phyloP scores from a whole-genome alignment of 2,329 filamentous ascomycete species.

The Clonostachys rhizophaga region DNA sequence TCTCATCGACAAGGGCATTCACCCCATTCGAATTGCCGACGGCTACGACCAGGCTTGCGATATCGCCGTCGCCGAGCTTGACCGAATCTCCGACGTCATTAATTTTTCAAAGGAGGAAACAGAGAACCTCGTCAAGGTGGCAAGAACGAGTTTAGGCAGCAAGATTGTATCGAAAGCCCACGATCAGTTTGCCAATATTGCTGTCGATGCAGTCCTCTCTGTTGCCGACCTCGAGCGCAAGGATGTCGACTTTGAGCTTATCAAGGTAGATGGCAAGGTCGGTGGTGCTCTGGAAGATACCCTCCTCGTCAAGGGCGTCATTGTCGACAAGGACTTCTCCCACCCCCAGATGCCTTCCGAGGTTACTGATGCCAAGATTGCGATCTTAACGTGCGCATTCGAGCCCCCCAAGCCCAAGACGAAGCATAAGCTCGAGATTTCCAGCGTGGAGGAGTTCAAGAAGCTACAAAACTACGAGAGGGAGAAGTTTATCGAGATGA shows the following conservation, averaged over 20 bases:
- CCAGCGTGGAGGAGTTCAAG: slow-evolving; percentile 96
- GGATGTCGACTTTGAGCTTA: slow-evolving; percentile 97
- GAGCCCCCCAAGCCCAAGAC: slow-evolving; percentile 99
- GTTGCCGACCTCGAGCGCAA: slow-evolving; percentile 94
- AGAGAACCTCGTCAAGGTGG: slow-evolving; percentile 86
- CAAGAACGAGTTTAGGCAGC: slow-evolving; percentile 91
- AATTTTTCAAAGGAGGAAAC: slow-evolving; percentile 78
- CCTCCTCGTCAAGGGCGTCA: slow-evolving; percentile 92
- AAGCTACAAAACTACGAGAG: slow-evolving; percentile 94
- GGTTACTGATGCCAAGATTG: slow-evolving; percentile 92
- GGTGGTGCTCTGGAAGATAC: slow-evolving; percentile 92
- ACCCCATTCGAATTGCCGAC: slow-evolving; percentile 97
- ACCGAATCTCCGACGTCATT: slow-evolving; percentile 88
- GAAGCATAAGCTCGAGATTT: slow-evolving; percentile 98
- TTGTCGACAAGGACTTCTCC: slow-evolving; percentile 99
- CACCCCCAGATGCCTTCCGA: slow-evolving; percentile 98
- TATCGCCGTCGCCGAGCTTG: slow-evolving; percentile 87
- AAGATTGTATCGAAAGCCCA: slow-evolving; percentile 99
- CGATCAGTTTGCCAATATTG: slow-evolving; percentile 96
- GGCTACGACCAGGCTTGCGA: slow-evolving; percentile 98
- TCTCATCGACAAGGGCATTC: slow-evolving; percentile 98
- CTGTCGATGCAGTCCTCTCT: slow-evolving; percentile 92
- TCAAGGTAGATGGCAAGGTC: slow-evolving; percentile 99
- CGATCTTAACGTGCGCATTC: slow-evolving; percentile 95
- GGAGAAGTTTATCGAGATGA: slow-evolving; percentile 98